phyloP scores from a whole-genome alignment of 2,329 filamentous ascomycete species.

The Trichoderma afroharzianum region DNA sequence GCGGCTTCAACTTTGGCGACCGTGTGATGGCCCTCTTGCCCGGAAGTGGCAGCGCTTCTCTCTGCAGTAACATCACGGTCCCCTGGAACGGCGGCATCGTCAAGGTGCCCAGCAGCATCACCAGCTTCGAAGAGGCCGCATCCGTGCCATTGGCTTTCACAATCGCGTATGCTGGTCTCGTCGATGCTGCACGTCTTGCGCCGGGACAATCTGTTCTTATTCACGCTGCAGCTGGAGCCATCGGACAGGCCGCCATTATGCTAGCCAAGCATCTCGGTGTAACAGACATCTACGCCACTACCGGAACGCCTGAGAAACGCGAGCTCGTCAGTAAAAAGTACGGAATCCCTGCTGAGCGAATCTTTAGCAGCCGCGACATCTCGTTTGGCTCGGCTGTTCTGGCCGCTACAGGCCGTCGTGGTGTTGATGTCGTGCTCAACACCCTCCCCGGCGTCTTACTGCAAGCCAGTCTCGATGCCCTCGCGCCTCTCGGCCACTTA shows the following conservation, averaged over 20 bases:
- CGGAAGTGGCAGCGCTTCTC: background rate
- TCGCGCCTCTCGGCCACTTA: background rate
- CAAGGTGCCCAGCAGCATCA: background rate
- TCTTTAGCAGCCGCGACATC: background rate
- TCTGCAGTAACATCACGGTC: background rate
- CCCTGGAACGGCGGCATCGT: background rate
- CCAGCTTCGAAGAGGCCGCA: background rate
- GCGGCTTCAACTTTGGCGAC: background rate
- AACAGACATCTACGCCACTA: background rate
- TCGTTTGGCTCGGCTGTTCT: background rate
- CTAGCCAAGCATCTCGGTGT: background rate
- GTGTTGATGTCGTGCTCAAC: background rate
- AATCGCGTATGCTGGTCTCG: background rate
- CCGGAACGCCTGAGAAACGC: background rate
- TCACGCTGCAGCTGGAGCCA: background rate
- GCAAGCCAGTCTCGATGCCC: background rate
- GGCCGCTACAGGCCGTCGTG: background rate
- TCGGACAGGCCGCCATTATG: background rate
- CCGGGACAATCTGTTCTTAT: background rate
- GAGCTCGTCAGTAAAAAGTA: background rate
- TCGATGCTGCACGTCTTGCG: background rate
- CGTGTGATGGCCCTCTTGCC: background rate
- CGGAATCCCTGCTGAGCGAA: background rate
- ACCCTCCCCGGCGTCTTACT: background rate
- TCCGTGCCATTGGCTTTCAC: background rate